Conservation (phyloP, 768 basidiomycete genomes). For the Leucocoprinus leucothites region DNA sequence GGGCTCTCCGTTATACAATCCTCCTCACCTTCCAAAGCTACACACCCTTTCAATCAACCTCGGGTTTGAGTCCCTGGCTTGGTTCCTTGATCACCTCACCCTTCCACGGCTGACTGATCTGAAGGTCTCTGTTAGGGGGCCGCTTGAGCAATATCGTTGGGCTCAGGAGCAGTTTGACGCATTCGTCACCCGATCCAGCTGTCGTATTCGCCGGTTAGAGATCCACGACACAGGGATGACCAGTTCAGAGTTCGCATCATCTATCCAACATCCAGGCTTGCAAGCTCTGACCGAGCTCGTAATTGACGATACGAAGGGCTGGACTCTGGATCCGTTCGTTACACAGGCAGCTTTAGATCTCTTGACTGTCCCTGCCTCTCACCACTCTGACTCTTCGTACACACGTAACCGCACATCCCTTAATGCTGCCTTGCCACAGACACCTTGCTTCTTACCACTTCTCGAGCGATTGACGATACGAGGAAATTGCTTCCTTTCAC, state of each 20-base stretch:
- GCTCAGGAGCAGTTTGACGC: conserved; percentile 27
- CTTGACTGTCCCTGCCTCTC: conserved; percentile 19
- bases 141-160: conserved; percentile 28
- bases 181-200: conserved; percentile 29
- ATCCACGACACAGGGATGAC: conserved; percentile 31
- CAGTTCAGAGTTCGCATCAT: conserved; percentile 25
- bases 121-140: conserved; percentile 25
- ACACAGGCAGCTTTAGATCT: conserved; percentile 25
- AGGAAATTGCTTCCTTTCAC: conserved; percentile 26
- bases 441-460: conserved; percentile 21
- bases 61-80: conserved; percentile 24
- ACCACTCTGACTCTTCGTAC: neutral
- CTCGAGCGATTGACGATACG: conserved; percentile 27
- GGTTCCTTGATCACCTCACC: conserved; percentile 25
- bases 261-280: conserved; percentile 23
- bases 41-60: conserved; percentile 28
- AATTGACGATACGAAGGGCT: conserved; percentile 30
- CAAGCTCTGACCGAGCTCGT: conserved; percentile 26
- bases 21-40: conserved; percentile 23
- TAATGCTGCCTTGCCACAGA: neutral
- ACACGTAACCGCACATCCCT: neutral
- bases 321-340: conserved; percentile 32
- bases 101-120: conserved; percentile 25
- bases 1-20: conserved; percentile 20
- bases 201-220: conserved; percentile 25